Conservation (phyloP, 257 asterid genomes). For the Catharanthus roseus region DNA sequence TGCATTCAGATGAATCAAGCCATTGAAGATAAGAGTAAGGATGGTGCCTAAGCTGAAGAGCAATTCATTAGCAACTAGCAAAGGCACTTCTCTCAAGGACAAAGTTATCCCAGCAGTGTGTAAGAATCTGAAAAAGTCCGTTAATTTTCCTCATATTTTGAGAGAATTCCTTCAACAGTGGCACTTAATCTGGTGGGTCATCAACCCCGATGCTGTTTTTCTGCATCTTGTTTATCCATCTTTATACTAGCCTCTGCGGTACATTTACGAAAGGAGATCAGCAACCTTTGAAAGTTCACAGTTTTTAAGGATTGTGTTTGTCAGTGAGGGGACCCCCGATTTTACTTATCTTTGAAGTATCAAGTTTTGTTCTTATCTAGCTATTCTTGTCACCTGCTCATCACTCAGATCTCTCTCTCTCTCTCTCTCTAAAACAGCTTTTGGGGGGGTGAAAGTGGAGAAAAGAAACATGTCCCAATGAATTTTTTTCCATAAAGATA, state of each 20-base stretch:
- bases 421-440: too few species aligned
- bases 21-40: background rate
- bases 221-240: background rate
- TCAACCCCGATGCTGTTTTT: slow-evolving; percentile 3
- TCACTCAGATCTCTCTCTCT: too few species aligned
- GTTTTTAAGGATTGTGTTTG: background rate
- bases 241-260: background rate
- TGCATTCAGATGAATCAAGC: background rate
- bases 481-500: background rate
- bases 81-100: background rate
- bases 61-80: too few species aligned
- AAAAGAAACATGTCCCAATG: slow-evolving; percentile 15
- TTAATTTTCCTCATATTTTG: background rate
- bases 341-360: background rate
- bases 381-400: background rate
- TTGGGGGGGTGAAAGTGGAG: too few species aligned
- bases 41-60: too few species aligned
- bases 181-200: background rate
- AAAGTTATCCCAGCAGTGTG: background rate
- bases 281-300: background rate
- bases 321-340: background rate
- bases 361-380: background rate
- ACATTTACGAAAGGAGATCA: background rate
- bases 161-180: background rate
- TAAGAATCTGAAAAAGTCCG: background rate